phyloP scores from a whole-genome alignment of 192 early-diverging fungal genomes.

The Entomortierella lignicola region DNA sequence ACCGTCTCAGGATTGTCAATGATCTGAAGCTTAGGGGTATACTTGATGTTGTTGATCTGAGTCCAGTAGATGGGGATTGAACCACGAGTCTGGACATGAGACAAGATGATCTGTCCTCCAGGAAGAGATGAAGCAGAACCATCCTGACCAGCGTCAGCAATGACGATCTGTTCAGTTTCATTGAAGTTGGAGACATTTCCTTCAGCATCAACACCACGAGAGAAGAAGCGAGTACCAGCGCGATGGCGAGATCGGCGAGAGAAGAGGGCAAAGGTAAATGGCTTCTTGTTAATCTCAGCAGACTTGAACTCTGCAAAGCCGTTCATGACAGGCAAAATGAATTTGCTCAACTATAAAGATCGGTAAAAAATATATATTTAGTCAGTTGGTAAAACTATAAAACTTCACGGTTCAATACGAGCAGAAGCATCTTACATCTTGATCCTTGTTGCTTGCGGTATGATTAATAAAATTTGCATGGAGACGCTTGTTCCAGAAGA shows the following conservation, averaged over 20 bases:
- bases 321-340: conserved; percentile 91
- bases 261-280: conserved; percentile 84
- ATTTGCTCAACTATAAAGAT: conserved; percentile 69
- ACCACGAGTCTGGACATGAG: conserved; percentile 95
- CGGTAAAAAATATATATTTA: background rate
- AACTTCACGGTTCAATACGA: too few species aligned
- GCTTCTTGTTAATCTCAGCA: conserved; percentile 72
- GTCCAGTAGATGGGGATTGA: conserved; percentile 96
- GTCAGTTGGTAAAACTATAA: background rate
- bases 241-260: conserved; percentile 86
- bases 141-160: conserved; percentile 63
- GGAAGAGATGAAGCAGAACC: conserved; percentile 32
- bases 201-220: conserved; percentile 89
- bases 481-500: conserved; percentile 92
- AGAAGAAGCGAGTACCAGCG: conserved; percentile 91
- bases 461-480: conserved; percentile 75
- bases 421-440: conserved; percentile 45
- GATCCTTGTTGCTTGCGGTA: conserved; percentile 51
- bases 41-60: conserved; percentile 92
- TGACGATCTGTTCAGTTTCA: conserved; percentile 95
- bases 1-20: conserved; percentile 76
- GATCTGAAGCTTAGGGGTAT: conserved; percentile 88
- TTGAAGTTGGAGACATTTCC: conserved; percentile 98
- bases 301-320: conserved; percentile 81
- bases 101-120: conserved; percentile 63